Conservation (phyloP, 345 rosid species). For the Salix dunnii region DNA sequence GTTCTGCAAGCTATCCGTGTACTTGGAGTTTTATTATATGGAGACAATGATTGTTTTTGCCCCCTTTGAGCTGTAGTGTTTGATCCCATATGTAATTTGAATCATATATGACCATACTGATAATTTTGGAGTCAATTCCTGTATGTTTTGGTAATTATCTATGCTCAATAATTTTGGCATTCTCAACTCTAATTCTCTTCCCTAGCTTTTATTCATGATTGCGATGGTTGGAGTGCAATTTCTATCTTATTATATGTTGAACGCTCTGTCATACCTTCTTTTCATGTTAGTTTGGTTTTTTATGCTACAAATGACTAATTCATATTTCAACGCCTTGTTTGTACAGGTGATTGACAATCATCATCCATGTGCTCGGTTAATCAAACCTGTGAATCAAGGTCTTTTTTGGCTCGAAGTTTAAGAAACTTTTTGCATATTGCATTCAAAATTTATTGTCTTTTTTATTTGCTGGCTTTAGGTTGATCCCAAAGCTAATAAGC, state of each 20-base stretch:
- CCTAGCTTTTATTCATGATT: too few species aligned
- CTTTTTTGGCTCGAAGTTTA: not conserved
- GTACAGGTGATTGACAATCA: conserved; percentile 27
- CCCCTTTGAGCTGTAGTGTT: not conserved
- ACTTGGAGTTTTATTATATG: not conserved
- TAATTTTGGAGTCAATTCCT: too few species aligned
- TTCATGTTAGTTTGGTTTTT: not conserved
- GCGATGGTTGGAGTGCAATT: not conserved
- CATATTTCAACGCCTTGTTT: not conserved
- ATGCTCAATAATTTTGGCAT: too few species aligned
- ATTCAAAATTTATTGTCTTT: too few species aligned
- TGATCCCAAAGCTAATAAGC: too few species aligned
- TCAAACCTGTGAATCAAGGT: conserved; percentile 42
- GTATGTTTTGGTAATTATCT: too few species aligned
- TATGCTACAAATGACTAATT: conserved; percentile 2
- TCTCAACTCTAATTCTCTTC: too few species aligned
- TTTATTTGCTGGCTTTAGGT: too few species aligned
- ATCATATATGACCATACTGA: too few species aligned
- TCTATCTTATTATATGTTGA: not conserved
- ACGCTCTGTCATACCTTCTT: not conserved
- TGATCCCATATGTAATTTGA: too few species aligned
- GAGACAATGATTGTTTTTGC: not conserved
- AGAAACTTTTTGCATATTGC: not conserved
- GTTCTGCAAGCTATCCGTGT: not conserved
- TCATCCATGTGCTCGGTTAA: conserved; percentile 33